Conservation (phyloP, 352 stramenopile genomes). For the Pythium myriotylum region DNA sequence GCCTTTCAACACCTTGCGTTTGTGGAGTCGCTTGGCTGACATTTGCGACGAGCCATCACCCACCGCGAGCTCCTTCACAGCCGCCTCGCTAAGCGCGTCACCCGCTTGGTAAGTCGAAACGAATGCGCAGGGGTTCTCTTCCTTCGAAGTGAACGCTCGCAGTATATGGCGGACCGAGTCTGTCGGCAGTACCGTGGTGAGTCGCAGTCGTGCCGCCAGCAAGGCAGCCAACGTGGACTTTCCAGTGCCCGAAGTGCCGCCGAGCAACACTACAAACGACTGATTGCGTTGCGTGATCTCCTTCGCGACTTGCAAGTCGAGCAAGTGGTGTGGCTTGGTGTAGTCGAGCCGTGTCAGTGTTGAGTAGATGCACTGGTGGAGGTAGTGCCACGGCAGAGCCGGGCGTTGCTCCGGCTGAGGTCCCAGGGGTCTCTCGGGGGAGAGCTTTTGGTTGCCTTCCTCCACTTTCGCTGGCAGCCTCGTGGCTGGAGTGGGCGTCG, state of each 20-base stretch:
- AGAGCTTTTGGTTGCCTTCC: neutral
- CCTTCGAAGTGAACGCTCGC: slow-evolving; percentile 79
- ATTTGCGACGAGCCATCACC: slow-evolving; percentile 40
- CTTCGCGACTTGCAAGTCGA: slow-evolving; percentile 85
- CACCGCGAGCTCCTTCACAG: slow-evolving; percentile 50
- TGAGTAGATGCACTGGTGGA: slow-evolving; percentile 85
- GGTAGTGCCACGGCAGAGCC: slow-evolving; percentile 66
- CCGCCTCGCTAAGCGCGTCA: slow-evolving; percentile 56
- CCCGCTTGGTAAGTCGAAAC: slow-evolving; percentile 90
- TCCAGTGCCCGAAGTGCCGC: slow-evolving; percentile 81
- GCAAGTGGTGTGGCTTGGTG: slow-evolving; percentile 81
- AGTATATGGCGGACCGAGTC: slow-evolving; percentile 87
- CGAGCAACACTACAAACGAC: slow-evolving; percentile 86
- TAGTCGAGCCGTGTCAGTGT: slow-evolving; percentile 80
- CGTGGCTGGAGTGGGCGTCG: neutral
- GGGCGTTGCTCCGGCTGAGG: neutral
- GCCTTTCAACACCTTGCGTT: slow-evolving; percentile 78
- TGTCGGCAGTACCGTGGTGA: slow-evolving; percentile 84
- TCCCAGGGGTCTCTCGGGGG: neutral
- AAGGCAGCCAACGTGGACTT: slow-evolving; percentile 87
- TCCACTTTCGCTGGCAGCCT: neutral
- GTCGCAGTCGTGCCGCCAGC: slow-evolving; percentile 67
- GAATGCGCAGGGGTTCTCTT: slow-evolving; percentile 79
- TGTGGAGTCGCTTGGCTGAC: slow-evolving; percentile 75
- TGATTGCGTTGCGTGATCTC: slow-evolving; percentile 87